Evolutionary conservation across 2,329 filamentous ascomycete species (phyloP), one percentile per base, ranked within the genome.

Genomic region (Aspergillus caelatus): DNA sequence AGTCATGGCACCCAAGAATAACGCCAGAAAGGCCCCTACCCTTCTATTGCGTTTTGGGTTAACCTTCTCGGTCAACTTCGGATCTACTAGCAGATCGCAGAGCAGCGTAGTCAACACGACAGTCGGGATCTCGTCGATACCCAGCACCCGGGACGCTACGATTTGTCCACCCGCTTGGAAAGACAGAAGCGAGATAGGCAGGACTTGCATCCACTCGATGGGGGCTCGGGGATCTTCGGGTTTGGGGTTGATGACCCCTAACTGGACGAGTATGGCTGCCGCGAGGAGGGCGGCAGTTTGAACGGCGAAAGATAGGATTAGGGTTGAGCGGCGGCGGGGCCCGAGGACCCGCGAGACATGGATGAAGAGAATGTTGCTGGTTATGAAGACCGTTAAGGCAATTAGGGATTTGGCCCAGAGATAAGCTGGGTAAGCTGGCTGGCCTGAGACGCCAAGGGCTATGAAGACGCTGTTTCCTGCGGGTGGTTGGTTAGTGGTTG

Each of bases 401-500:
- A 77, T 76, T 39, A 81, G 73, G 4, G 78, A 79, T 65, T 81
- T 81, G 64, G 77, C 75, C 75, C 79, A 81, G 50, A 77, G 76
- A 58, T 77, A 78, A 7, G 72, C 69, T 36, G 79, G 78, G 41
- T 75, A 74, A 34, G 70, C 66, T n/a, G 79, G 79, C 63, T 80
- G 78, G 11, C 77, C 74, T 7, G 77, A 77, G n/a, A 69, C 72
- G 52, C 80, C 79, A 6, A 82, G 73, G 14, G 77, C 80, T 19
- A 81, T 73, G 66, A 81, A 82, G 55, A 82, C 71, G 8, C 77
- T 78, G 66, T 81, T 82, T 41, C 80, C 80, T 81, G 39, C 11
- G 2, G 5, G 14, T 21, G 21, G 21, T 46, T 56, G 32, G 61
- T 59, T 46, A 54, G 14, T 10, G n/a, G 6, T 28, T 32, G 30